Evolutionary conservation across 129 eudicot species (phyloP), one percentile per base, ranked within the genome.

Genomic region (Escallonia rubra): DNA sequence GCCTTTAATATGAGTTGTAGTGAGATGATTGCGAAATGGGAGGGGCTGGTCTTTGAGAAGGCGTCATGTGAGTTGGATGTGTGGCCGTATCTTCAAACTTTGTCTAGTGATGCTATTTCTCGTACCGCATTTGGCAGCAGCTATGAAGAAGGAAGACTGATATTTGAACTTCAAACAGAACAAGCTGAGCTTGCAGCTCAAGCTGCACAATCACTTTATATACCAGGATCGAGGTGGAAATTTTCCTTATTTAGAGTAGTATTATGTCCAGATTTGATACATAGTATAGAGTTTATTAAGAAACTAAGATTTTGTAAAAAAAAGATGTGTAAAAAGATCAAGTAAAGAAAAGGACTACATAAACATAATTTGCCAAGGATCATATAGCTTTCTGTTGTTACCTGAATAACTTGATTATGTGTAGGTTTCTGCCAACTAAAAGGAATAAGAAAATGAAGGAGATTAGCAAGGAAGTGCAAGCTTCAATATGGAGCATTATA

Each of bases 371-470:
- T 58, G 8, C 9, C 0, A 6, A 58, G 63, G 63, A 1, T 23
- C 34, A 1, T 23, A 1, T 23, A 23, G 34, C 34, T 23, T 23
- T 23, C 34, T 23, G 34, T 23, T 23, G 1, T 23, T 23, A 23
- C 34, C 34, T 23, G 1, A 23, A 23, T 23, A 23, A 23, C 34
- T 23, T 23, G 1, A 23, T 23, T 23, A 3, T 34, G 43, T 6
- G 43, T 44, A 64, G 68, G 59, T 5, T 64, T 64, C 3, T 64
- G 51, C 82, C 78, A 5, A 78, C 82, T 8, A 65, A 78, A 61
- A 68, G 23, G 8, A 78, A 72, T 39, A 66, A 41, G 44, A 74
- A 73, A 72, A 74, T 69, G 59, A 74, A 79, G 67, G 58, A 64
- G 63, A 74, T 79, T 43, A 44, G 15, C 3, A 57, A 44, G 13